Evolutionary conservation across 192 early-diverging fungal species (phyloP).

Genomic region (Linnemannia zychae): DNA sequence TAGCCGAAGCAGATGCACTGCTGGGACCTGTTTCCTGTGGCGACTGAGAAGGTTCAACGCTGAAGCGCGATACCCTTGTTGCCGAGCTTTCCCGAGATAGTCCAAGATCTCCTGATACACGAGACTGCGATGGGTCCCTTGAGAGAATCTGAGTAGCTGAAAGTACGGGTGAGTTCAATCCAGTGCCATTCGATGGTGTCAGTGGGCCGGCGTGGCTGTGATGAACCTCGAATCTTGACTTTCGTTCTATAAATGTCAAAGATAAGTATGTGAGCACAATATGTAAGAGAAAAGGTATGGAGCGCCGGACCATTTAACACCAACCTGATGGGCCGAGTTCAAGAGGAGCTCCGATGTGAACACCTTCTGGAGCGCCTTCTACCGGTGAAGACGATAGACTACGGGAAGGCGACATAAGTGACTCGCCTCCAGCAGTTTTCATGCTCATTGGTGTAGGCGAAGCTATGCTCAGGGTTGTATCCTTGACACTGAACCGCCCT

Average conservation of each 20-base stretch:
- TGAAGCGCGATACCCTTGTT: conserved; percentile 24
- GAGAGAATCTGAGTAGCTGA: conserved; percentile 6
- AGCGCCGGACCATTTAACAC: background rate
- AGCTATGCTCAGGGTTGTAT: conserved; percentile 38
- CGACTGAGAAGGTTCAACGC: conserved; percentile 16
- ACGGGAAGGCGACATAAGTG: conserved; percentile 39
- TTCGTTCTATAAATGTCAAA: conserved; percentile 26
- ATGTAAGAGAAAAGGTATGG: background rate
- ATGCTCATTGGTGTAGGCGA: conserved; percentile 31
- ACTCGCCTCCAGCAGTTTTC: conserved; percentile 14
- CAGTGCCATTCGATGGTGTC: conserved; percentile 12
- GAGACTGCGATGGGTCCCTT: conserved; percentile 36
- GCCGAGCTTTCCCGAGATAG: conserved; percentile 25
- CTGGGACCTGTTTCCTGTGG: background rate
- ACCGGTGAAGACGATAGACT: conserved; percentile 46
- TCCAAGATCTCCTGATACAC: conserved; percentile 6
- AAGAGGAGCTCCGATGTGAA: conserved; percentile 11
- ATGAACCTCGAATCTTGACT: conserved; percentile 53
- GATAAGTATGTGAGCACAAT: background rate
- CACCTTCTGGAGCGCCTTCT: conserved; percentile 39
- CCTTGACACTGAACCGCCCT: conserved; percentile 81
- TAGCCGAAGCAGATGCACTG: background rate
- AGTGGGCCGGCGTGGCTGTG: conserved; percentile 21
- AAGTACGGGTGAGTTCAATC: conserved; percentile 28
- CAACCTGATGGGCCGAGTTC: conserved; percentile 38